Evolutionary conservation across 352 stramenopile genomes (phyloP).

Genomic region (Detonula confervacea): DNA sequence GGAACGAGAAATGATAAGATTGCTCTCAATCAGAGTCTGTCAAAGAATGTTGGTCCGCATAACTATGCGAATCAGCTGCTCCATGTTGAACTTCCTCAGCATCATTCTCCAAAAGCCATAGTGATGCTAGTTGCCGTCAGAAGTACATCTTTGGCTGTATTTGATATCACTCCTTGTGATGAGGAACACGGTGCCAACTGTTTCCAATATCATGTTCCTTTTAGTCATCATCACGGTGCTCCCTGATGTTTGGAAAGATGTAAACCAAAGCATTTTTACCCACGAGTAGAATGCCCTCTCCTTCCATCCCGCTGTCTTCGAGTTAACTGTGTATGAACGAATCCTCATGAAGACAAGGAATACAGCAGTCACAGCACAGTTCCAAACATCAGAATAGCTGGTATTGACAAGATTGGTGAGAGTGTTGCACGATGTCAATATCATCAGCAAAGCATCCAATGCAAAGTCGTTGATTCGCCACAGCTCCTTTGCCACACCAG

Average conservation of each 20-base stretch:
- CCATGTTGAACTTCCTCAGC: conserved; percentile 12
- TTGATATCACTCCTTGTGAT: not conserved
- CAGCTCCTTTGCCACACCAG: not conserved
- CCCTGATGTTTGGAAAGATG: conserved; percentile 12
- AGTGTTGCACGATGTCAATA: not conserved
- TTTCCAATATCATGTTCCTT: not conserved
- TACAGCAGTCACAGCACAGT: not conserved
- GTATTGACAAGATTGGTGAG: conserved; percentile 1
- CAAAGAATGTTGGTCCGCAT: too few relatives aligned
- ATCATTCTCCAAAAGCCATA: conserved; percentile 6
- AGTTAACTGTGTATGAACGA: not conserved
- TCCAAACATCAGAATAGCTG: not conserved
- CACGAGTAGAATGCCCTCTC: not conserved
- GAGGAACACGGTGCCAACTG: not conserved
- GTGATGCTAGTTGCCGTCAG: conserved; percentile 13
- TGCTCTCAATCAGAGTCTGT: conserved; percentile 15
- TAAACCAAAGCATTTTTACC: conserved; percentile 18
- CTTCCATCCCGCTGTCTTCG: not conserved
- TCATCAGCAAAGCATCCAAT: not conserved
- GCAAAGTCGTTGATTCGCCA: not conserved
- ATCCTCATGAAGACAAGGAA: not conserved
- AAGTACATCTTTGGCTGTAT: not conserved
- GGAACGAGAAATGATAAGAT: not conserved
- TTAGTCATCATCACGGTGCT: conserved; percentile 19
- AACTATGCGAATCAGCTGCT: conserved; percentile 16